Evolutionary conservation across 192 early-diverging fungal genomes (phyloP).

Genomic region (Entophlyctis helioformis): DNA sequence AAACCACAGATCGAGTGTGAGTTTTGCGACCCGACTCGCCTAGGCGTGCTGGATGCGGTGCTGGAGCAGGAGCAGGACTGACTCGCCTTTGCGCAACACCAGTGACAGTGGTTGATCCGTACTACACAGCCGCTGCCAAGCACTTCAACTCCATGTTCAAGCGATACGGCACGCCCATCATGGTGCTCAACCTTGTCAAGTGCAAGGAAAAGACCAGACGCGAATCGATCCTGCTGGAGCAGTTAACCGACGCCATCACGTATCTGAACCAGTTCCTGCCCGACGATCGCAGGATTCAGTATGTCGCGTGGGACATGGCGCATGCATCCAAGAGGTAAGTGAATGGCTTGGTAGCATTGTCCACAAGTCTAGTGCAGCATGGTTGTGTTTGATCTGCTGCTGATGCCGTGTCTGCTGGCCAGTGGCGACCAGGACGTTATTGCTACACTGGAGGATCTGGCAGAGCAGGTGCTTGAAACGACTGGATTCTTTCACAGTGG

Average conservation of each 20-base stretch:
- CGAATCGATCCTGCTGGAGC: constrained; percentile 75
- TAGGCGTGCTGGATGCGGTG: too few species aligned
- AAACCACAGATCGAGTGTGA: constrained; percentile 81
- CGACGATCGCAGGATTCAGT: constrained; percentile 62
- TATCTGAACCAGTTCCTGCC: constrained; percentile 91
- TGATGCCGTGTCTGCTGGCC: too few species aligned
- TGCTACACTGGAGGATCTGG: constrained; percentile 74
- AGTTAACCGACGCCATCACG: constrained; percentile 66
- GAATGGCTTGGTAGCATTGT: too few species aligned
- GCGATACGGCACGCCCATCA: constrained; percentile 83
- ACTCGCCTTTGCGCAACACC: background rate
- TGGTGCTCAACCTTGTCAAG: constrained; percentile 94
- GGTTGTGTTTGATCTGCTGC: constrained; percentile 11
- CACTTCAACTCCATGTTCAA: constrained; percentile 90
- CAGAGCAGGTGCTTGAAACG: constrained; percentile 66
- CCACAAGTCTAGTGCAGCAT: too few species aligned
- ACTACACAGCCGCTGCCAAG: constrained; percentile 77
- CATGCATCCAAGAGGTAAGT: constrained; percentile 76
- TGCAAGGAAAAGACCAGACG: constrained; percentile 81
- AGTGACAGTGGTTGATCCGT: constrained; percentile 80
- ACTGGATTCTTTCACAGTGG: constrained; percentile 94
- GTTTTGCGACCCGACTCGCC: background rate
- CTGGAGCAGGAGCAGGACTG: background rate
- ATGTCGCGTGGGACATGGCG: constrained; percentile 98
- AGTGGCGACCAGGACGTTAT: constrained; percentile 75